These are phyloP conservation scores for Ophiosphaerella herpotricha DNA, from an alignment of 2,329 filamentous ascomycete genomes.

Conservation along the genomic window DNA sequence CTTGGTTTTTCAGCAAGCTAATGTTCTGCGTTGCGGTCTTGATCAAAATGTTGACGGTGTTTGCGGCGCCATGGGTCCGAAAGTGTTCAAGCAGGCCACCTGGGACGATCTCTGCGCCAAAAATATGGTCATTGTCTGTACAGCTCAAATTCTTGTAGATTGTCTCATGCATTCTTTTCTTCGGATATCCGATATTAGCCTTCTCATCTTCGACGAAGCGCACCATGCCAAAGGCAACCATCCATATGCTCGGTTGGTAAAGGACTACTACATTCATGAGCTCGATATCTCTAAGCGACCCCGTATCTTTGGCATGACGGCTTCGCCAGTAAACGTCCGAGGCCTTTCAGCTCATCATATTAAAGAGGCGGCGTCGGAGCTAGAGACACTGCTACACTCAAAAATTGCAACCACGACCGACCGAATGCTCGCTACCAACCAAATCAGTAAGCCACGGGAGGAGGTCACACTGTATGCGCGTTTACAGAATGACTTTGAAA, in stretches of 20 bases:
- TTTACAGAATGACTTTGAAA: slow-evolving; percentile 61
- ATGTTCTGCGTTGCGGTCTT: slow-evolving; percentile 80
- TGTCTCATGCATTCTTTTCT: slow-evolving; percentile 81
- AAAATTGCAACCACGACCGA: slow-evolving; percentile 79
- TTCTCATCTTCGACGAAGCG: slow-evolving; percentile 93
- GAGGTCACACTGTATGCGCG: slow-evolving; percentile 62
- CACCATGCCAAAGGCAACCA: slow-evolving; percentile 96
- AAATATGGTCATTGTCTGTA: slow-evolving; percentile 89
- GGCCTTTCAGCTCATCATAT: slow-evolving; percentile 60
- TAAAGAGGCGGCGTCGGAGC: slow-evolving; percentile 67
- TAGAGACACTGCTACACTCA: slow-evolving; percentile 78
- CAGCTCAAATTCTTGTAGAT: slow-evolving; percentile 81
- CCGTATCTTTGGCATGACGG: slow-evolving; percentile 93
- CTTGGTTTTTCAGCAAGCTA: slow-evolving; percentile 86
- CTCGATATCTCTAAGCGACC: slow-evolving; percentile 59
- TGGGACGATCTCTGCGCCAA: slow-evolving; percentile 64
- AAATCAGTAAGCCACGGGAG: slow-evolving; percentile 64
- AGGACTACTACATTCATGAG: slow-evolving; percentile 73
- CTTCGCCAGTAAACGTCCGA: slow-evolving; percentile 87
- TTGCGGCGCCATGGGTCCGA: slow-evolving; percentile 69
- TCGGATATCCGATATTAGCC: slow-evolving; percentile 79
- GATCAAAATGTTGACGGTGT: slow-evolving; percentile 75
- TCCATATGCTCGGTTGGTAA: slow-evolving; percentile 85
- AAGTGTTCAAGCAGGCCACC: slow-evolving; percentile 64
- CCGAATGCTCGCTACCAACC: slow-evolving; percentile 62